Conservation (phyloP, 2,329 filamentous ascomycete genomes). For the Annulohypoxylon truncatum region DNA sequence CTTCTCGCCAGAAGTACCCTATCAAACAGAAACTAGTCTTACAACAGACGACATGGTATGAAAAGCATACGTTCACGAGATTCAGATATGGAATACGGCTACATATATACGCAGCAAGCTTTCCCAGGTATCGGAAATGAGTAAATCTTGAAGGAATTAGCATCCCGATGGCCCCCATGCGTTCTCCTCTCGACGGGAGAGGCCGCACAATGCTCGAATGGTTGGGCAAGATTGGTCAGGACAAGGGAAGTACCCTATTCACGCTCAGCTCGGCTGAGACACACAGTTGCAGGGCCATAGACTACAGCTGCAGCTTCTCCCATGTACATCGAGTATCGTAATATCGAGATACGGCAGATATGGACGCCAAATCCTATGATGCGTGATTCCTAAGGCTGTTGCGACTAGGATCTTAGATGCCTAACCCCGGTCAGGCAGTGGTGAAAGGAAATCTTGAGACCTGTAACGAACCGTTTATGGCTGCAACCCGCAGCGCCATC, state of each 20-base stretch:
- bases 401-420: slow-evolving; percentile 26
- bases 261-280: slow-evolving; percentile 31
- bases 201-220: background rate
- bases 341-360: slow-evolving; percentile 24
- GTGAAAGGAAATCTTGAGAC: no score
- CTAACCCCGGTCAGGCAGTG: slow-evolving; percentile 1
- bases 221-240: background rate
- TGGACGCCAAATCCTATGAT: slow-evolving; percentile 7
- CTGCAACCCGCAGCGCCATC: slow-evolving; percentile 13
- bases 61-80: background rate
- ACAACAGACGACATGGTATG: background rate
- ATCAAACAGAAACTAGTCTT: background rate
- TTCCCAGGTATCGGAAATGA: background rate
- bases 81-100: background rate
- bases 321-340: slow-evolving; percentile 12
- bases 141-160: slow-evolving; percentile 5
- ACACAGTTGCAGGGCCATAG: slow-evolving; percentile 20
- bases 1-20: slow-evolving; percentile 3
- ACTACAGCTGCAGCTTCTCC: slow-evolving; percentile 8
- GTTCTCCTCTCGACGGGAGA: background rate
- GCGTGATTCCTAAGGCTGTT: slow-evolving; percentile 22
- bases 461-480: slow-evolving; percentile 4
- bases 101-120: slow-evolving; percentile 14
- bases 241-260: slow-evolving; percentile 9
- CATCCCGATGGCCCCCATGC: background rate